Evolutionary conservation across 2,329 filamentous ascomycete species (phyloP), one percentile per base, ranked within the genome.

Genomic region (Leptographium flavum): DNA sequence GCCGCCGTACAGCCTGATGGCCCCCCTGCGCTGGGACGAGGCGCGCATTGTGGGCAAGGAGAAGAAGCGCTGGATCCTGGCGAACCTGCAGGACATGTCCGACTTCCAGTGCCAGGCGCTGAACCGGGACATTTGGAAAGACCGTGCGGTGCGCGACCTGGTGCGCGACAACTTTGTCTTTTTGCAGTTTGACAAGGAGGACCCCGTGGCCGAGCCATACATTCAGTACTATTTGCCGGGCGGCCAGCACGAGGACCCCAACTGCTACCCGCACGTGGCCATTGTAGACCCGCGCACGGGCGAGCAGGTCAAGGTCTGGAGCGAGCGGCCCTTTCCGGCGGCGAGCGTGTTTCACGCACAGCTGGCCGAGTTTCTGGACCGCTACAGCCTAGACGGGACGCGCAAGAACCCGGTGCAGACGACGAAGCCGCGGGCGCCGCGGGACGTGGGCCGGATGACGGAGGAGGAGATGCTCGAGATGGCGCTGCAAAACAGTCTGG

Each of bases 381-480:
- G 92, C 22, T 98, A 96, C 66, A 95, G 88, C 58, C 69, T 98
- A 42, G 86, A 83, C 27, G 76, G 78, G 38, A 82, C 86, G 56
- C 90, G 83, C 59, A 94, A 93, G 66, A 98, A 98, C 57, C 92
- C 92, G 0, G 87, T 98, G 5, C 82, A 87, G 47, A 86, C 85
- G 60, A 71, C 79, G 45, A 86, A 85, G 60, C 72, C 73, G 46
- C 69, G 75, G 46, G 49, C 50, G 57, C 70, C 76, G 43, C 71
- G 84, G 45, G 85, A 90, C 52, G 76, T 95, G 2, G 83, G 83
- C 47, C 79, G 83, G 33, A 90, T 98, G 81, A 94, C 87, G 0
- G 92, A 98, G 59, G 88, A 96, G 42, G 88, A 98, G 65, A 94
- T 94, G 87, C 68, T 98, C 54, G 83, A 95, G 61, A 80, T 95